Conservation (phyloP, 2,329 filamentous ascomycete genomes). For the Talaromyces sp. region DNA sequence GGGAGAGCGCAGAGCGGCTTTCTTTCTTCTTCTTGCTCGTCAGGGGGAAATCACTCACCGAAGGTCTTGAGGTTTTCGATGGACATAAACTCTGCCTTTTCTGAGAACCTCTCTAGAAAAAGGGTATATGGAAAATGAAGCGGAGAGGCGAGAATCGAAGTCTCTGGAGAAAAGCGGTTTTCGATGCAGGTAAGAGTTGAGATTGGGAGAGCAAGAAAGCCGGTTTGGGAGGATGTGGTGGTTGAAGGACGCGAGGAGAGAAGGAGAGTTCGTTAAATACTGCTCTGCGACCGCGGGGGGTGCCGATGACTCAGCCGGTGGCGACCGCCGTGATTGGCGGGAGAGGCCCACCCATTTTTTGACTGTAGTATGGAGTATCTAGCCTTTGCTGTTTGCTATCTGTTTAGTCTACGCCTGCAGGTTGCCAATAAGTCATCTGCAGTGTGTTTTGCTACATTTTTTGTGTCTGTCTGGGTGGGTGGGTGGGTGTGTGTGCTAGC, state of each 20-base stretch:
- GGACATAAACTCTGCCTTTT: slow-evolving; percentile 89
- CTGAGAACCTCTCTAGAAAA: slow-evolving; percentile 44
- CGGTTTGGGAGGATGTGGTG: background rate
- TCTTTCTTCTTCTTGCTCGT: too few relatives aligned
- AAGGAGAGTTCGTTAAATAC: background rate
- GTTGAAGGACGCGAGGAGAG: background rate
- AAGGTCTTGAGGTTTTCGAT: slow-evolving; percentile 98
- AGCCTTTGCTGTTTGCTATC: background rate
- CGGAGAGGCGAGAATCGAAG: slow-evolving; percentile 24
- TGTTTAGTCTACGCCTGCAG: too few relatives aligned
- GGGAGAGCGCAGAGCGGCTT: slow-evolving; percentile 7
- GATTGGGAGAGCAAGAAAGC: slow-evolving; percentile 14
- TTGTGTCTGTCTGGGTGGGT: too few relatives aligned
- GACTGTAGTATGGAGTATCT: too few relatives aligned
- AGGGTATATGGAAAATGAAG: slow-evolving; percentile 22
- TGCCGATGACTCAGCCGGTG: slow-evolving; percentile 13
- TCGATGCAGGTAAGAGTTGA: slow-evolving; percentile 8
- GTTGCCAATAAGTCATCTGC: background rate
- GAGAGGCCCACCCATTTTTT: background rate
- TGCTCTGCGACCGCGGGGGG: slow-evolving; percentile 7
- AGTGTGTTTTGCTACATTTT: too few relatives aligned
- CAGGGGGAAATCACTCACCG: slow-evolving; percentile 54
- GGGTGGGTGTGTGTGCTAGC: background rate
- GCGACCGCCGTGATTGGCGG: slow-evolving; percentile 12
- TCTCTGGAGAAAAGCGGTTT: slow-evolving; percentile 22